Evolutionary conservation across 108 stramenopile species (phyloP).

Genomic region (Poteriospumella lacustris): DNA sequence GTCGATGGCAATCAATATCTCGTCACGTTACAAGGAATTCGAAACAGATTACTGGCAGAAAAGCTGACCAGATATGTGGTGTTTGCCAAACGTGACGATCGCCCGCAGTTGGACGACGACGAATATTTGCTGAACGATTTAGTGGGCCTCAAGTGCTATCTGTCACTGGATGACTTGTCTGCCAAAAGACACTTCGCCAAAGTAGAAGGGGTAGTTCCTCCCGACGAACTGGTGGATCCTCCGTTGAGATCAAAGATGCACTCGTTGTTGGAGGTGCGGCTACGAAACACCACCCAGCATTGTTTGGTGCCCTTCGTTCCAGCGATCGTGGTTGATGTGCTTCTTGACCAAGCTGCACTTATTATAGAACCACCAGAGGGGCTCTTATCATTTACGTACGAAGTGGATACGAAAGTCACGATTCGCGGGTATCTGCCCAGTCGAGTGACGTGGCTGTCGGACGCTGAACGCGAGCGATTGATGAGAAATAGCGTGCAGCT

Average conservation of each 20-base stretch:
- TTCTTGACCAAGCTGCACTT: background rate
- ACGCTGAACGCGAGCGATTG: background rate
- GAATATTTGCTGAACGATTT: slow-evolving; percentile 2
- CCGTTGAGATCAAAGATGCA: background rate
- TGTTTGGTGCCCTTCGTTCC: slow-evolving; percentile 1
- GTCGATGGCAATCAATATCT: background rate
- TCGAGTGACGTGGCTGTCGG: background rate
- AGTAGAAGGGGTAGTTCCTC: background rate
- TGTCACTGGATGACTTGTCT: background rate
- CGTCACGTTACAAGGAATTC: background rate
- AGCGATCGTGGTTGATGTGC: background rate
- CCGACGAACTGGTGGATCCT: background rate
- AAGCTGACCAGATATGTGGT: background rate
- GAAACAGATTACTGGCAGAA: background rate
- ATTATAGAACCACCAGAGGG: slow-evolving; percentile 4
- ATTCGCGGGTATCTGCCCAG: background rate
- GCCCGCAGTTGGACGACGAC: background rate
- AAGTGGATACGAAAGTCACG: background rate
- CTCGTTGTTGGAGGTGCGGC: background rate
- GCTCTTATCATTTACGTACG: background rate
- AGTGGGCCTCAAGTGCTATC: background rate
- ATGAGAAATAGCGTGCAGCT: background rate
- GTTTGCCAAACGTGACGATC: background rate
- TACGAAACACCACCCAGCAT: background rate
- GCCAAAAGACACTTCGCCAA: background rate